These are phyloP conservation scores for Dendrothele bispora DNA, from an alignment of 768 basidiomycete genomes.

Conservation along the genomic window DNA sequence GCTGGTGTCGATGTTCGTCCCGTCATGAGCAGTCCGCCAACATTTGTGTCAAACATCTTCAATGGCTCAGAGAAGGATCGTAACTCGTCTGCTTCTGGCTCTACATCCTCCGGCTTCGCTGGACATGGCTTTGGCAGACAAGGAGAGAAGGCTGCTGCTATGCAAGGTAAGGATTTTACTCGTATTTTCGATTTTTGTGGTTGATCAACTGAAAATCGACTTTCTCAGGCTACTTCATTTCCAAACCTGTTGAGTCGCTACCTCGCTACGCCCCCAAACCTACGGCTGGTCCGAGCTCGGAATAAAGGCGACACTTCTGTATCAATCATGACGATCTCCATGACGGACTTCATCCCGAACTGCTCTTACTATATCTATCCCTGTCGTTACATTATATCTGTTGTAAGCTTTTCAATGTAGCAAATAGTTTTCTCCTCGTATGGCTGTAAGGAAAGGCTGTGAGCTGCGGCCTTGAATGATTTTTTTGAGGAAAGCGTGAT, in stretches of 20 bases:
- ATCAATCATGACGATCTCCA: too few species aligned
- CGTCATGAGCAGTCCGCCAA: constrained; percentile 31
- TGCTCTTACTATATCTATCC: too few species aligned
- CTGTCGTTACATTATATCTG: too few species aligned
- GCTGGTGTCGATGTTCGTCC: constrained; percentile 30
- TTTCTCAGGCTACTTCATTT: constrained; percentile 51
- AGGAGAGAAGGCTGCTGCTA: constrained; percentile 74
- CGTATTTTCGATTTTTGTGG: constrained; percentile 10
- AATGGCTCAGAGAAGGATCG: constrained; percentile 14
- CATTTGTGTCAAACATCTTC: constrained; percentile 33
- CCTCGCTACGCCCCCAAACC: constrained; percentile 47
- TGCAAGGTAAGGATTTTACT: constrained; percentile 51
- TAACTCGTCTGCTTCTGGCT: constrained; percentile 4
- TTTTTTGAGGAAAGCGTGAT: too few species aligned
- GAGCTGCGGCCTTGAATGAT: too few species aligned
- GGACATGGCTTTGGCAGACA: constrained; percentile 80
- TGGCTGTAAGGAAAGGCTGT: too few species aligned
- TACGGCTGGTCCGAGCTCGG: not conserved
- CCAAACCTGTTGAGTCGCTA: constrained; percentile 57
- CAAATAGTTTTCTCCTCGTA: too few species aligned
- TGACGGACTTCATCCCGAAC: too few species aligned
- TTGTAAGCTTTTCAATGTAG: too few species aligned
- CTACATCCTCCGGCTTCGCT: constrained; percentile 26
- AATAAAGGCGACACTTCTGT: too few species aligned
- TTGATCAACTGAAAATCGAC: not conserved